Base-by-base conservation (phyloP, 306 rosid species). In the Sphenostylis stenocarpa region DNA sequence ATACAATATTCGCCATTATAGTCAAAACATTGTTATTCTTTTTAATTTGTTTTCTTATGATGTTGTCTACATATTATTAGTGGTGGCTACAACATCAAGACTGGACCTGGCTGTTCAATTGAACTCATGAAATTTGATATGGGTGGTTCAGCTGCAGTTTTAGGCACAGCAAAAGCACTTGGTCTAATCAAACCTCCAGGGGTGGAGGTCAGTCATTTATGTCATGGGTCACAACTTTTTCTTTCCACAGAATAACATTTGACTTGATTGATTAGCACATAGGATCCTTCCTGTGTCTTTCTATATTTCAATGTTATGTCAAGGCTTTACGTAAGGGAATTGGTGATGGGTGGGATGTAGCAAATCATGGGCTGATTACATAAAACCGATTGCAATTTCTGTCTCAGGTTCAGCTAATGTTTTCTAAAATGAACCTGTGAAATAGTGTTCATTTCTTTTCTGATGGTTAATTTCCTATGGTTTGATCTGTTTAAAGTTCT, bases 81-180 rank as follows among this genome's bases (percentile, higher is more conserved):
- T 84, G 99, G 99, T 63, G 99, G 99, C 89, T 96, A 96, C 92
- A 96, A 96, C 90, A 96, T 92, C 90, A 96, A 96, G 90, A 96
- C 99, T 34, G 99, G 99, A 76, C 91, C 98, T 58, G 99, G 97
- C 70, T 91, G 97, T 86, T 89, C 77, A 55, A 85, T 96, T 81
- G 99, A 96, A 71, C 85, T 81, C 69, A 96, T 96, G 99, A 96
- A 96, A 78, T 84, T 60, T 84, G 99, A 96, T 75, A 92, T 96
- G 99, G 99, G 99, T 74, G 99, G 99, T 73, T 89, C 99, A 21
- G 98, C 94, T 2, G 99, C 97, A 44, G 98, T 96, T 84, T 83
- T 96, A 45, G 99, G 99, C n/a, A 89, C 99, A 23, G 99, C 99
- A 19, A 96, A 91, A 86, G 99, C 98, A 62, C 90, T 96, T 74